phyloP scores from a whole-genome alignment of 768 basidiomycete genomes.

The Mycena olivaceomarginata region DNA sequence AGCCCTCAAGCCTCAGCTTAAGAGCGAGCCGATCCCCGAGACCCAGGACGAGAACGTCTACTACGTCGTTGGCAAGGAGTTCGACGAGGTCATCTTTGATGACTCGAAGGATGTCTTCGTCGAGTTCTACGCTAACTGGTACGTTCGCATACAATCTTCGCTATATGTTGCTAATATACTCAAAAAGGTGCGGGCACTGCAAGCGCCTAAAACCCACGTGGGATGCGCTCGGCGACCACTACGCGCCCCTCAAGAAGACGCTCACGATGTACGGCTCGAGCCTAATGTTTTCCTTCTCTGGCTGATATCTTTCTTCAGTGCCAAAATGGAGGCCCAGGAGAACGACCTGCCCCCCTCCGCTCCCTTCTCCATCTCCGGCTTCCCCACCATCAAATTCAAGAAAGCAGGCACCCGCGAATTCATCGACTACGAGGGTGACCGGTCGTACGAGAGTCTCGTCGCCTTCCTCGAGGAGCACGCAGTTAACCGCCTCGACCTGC shows the following conservation, averaged over 20 bases:
- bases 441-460: conserved; percentile 89
- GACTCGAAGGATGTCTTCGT: conserved; percentile 96
- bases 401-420: conserved; percentile 91
- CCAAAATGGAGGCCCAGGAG: conserved; percentile 97
- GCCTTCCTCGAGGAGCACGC: conserved; percentile 90
- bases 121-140: conserved; percentile 99
- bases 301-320: conserved; percentile 64
- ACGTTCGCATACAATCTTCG: conserved; percentile 49
- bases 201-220: conserved; percentile 97
- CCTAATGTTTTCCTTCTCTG: not conserved
- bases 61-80: conserved; percentile 91
- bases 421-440: conserved; percentile 95
- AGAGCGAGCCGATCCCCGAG: conserved; percentile 92
- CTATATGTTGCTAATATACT: not conserved
- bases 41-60: conserved; percentile 89
- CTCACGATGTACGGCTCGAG: conserved; percentile 81
- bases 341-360: conserved; percentile 95
- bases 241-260: conserved; percentile 82
- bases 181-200: conserved; percentile 92
- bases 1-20: conserved; percentile 88
- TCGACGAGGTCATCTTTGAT: conserved; percentile 91
- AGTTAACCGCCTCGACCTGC: conserved; percentile 79
- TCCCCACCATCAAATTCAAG: conserved; percentile 99
- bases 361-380: conserved; percentile 90
- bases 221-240: conserved; percentile 94